Evolutionary conservation across 345 rosid species (phyloP), one percentile per base, ranked within the genome.

Genomic region (Sonneratia alba): DNA sequence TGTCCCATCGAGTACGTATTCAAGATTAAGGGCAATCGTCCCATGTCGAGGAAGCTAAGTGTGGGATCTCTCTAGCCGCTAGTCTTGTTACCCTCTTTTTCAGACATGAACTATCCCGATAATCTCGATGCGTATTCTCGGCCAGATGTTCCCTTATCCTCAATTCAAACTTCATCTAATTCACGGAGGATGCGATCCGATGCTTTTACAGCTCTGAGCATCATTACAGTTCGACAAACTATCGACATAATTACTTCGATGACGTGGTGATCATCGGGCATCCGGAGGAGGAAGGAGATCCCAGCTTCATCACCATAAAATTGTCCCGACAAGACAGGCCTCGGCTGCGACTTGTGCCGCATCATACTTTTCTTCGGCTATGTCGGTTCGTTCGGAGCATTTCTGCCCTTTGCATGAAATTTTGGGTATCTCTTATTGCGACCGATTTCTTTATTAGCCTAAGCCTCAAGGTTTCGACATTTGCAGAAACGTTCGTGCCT

Each of bases 311-410:
- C 56, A 90, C 96, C 24, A 80, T 95, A 18, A 94, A 27, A 94
- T 69, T 94, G 99, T 80, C 99, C 97, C 8, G 99, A 95, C 82
- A 95, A 95, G 83, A 91, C 99, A 61, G 99, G 99, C 5, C 78
- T 92, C 6, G 99, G 99, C 75, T 87, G 93, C 67, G 99, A 95
- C 74, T 78, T 95, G 68, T 91, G 97, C 70, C 97, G 97, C 73
- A 84, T 95, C 84, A 81, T 95, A 51, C 97, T 95, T 83, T 87
- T 87, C 87, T 92, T 95, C 81, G 97, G 97, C 40, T 6, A 3
- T 38, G 18, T 47, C 12, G 19, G 43, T 2, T 9, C 2, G 10
- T 15, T 14, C n/a, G 11, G 40, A 42, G 5, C 57, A 69, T 49
- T 12, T 67, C 42, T n/a, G 45, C 10, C 5, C 10, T 8, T n/a